Conservation (phyloP, 176 grass and related monocot genomes). For the Guadua angustifolia region DNA sequence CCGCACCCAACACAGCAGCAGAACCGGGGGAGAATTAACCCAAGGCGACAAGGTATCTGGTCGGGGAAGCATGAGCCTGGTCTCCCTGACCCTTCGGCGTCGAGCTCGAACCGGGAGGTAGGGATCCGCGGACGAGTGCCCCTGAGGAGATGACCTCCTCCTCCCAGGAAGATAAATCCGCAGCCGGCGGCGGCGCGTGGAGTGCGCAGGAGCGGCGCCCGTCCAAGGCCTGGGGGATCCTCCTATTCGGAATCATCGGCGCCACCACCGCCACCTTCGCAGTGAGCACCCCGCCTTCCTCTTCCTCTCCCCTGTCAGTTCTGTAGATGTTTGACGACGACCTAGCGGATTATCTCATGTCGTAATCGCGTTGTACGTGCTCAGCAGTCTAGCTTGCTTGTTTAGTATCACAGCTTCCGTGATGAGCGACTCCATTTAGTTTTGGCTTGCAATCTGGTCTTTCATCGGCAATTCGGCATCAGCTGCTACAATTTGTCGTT, state of each 20-base stretch:
- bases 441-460: neutral
- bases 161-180: constrained; percentile 40
- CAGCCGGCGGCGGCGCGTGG: constrained; percentile 26
- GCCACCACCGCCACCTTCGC: constrained; percentile 75
- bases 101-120: constrained; percentile 54
- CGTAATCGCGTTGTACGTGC: neutral
- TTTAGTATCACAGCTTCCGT: neutral
- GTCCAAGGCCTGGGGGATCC: constrained; percentile 77
- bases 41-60: neutral
- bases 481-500: neutral
- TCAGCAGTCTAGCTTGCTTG: neutral
- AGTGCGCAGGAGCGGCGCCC: constrained; percentile 47
- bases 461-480: neutral
- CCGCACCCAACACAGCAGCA: constrained; percentile 7
- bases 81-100: constrained; percentile 14
- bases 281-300: constrained; percentile 43
- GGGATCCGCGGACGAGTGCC: neutral
- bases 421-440: neutral
- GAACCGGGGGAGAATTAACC: neutral
- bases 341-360: neutral
- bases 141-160: constrained; percentile 44
- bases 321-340: neutral
- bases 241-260: constrained; percentile 84
- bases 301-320: neutral
- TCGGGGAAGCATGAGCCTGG: constrained; percentile 46